Evolutionary conservation across 2,329 filamentous ascomycete species (phyloP).

Genomic region (Aspergillus calidoustus): DNA sequence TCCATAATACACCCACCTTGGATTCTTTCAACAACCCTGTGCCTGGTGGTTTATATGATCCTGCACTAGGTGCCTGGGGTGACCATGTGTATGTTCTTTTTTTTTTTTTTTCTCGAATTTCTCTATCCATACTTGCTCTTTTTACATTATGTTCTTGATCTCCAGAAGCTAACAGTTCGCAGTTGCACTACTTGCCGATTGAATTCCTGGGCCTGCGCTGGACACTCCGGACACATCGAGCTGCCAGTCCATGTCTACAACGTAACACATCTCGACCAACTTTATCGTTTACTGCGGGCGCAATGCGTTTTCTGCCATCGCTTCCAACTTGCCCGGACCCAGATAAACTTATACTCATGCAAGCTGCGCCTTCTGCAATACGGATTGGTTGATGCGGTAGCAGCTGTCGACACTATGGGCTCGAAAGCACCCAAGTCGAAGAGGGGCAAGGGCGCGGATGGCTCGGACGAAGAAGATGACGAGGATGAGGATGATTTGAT

Average conservation of each 20-base stretch:
- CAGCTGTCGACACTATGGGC: conserved; percentile 59
- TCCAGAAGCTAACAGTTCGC: conserved; percentile 25
- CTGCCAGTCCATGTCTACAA: conserved; percentile 93
- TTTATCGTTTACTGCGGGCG: conserved; percentile 80
- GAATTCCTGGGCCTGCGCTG: conserved; percentile 79
- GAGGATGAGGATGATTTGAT: conserved; percentile 57
- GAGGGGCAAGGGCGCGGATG: conserved; percentile 56
- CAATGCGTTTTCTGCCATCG: conserved; percentile 91
- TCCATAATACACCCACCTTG: conserved; percentile 93
- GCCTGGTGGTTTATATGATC: conserved; percentile 89
- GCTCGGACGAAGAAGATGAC: conserved; percentile 69
- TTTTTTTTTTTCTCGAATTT: conserved; percentile 2
- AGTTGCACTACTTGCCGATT: conserved; percentile 94
- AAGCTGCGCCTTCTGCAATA: conserved; percentile 85
- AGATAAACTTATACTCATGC: conserved; percentile 79
- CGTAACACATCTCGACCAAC: conserved; percentile 93
- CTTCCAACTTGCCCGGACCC: conserved; percentile 76
- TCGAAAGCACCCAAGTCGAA: conserved; percentile 50
- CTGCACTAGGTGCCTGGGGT: conserved; percentile 86
- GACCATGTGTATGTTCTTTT: conserved; percentile 71
- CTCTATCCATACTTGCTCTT: conserved; percentile 12
- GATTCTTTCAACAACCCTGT: conserved; percentile 88
- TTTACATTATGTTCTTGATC: conserved; percentile 22
- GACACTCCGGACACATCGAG: conserved; percentile 93
- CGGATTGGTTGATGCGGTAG: conserved; percentile 74